Percentiles rank a stretch among this genome's conserved stretches.
These are phyloP conservation scores for Arthroderma sp. DNA, from an alignment of 2,329 filamentous ascomycete genomes.

Conservation along the genomic window DNA sequence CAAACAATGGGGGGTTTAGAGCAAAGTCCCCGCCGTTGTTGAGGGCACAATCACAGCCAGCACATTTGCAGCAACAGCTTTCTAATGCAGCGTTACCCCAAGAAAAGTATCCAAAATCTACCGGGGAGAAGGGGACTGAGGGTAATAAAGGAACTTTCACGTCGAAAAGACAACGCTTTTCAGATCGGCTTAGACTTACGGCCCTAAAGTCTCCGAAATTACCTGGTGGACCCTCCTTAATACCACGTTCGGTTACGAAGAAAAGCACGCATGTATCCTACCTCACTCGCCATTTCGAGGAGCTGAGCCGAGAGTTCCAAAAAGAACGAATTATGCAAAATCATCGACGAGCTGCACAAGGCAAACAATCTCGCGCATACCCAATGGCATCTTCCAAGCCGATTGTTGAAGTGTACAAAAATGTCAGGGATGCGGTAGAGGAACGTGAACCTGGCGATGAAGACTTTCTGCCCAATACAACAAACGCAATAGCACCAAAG, in stretches of 20 bases:
- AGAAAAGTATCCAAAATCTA: background rate
- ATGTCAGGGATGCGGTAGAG: slow-evolving; percentile 84
- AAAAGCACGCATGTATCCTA: slow-evolving; percentile 72
- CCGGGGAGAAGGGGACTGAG: background rate
- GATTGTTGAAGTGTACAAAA: slow-evolving; percentile 89
- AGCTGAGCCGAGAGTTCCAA: slow-evolving; percentile 90
- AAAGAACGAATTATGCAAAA: slow-evolving; percentile 82
- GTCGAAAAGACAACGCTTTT: slow-evolving; percentile 58
- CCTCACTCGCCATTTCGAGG: slow-evolving; percentile 92
- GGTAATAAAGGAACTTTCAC: background rate
- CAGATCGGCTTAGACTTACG: slow-evolving; percentile 56
- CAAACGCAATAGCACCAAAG: slow-evolving; percentile 10
- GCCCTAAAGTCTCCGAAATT: slow-evolving; percentile 49
- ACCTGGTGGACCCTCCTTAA: slow-evolving; percentile 52
- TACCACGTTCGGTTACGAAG: slow-evolving; percentile 67
- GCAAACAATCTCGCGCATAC: slow-evolving; percentile 65
- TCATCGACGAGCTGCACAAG: slow-evolving; percentile 61
- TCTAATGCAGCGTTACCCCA: background rate
- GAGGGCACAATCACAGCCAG: slow-evolving; percentile 42
- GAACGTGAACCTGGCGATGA: slow-evolving; percentile 60
- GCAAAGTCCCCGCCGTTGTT: slow-evolving; percentile 37
- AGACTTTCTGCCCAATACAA: slow-evolving; percentile 27
- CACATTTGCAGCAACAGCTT: slow-evolving; percentile 19
- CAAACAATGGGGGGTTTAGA: slow-evolving; percentile 27
- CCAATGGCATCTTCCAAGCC: slow-evolving; percentile 88